phyloP scores from a whole-genome alignment of 2,329 filamentous ascomycete genomes.

The Stagonosporopsis rhizophila region DNA sequence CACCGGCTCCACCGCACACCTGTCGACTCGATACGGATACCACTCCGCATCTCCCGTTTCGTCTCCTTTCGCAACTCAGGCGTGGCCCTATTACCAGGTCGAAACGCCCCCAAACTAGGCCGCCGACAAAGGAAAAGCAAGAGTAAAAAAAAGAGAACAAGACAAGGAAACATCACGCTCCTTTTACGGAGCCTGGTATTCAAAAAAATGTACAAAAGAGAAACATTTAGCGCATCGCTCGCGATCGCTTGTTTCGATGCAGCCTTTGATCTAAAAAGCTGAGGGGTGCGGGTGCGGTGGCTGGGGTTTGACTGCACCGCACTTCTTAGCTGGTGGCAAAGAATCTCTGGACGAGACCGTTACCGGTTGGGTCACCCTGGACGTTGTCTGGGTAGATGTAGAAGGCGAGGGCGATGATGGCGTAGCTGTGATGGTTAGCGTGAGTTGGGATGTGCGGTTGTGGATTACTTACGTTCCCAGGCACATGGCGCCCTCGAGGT shows the following conservation, averaged over 20 bases:
- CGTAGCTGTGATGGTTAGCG: constrained; percentile 50
- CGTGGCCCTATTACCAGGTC: not conserved
- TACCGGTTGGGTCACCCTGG: constrained; percentile 38
- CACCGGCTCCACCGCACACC: not conserved
- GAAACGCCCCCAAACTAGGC: not conserved
- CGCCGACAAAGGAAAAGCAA: constrained; percentile 8
- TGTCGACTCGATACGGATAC: not conserved
- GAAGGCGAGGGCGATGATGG: constrained; percentile 67
- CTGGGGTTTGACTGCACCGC: constrained; percentile 4
- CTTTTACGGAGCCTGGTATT: constrained; percentile 1
- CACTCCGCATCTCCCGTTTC: not conserved
- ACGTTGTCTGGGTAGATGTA: constrained; percentile 66
- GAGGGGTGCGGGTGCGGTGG: not conserved
- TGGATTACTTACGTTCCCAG: constrained; percentile 51
- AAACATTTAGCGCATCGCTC: constrained; percentile 2
- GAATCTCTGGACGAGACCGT: constrained; percentile 38
- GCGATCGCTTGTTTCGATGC: not conserved
- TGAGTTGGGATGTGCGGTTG: constrained; percentile 1
- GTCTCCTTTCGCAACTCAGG: not conserved
- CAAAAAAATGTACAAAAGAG: constrained; percentile 10
- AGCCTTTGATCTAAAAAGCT: not conserved
- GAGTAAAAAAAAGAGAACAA: constrained; percentile 2
- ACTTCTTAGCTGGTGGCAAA: constrained; percentile 28
- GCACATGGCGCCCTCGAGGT: constrained; percentile 77
- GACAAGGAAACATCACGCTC: not conserved